Base-by-base conservation (phyloP, 2,329 filamentous ascomycete species). In the Magnaporthiopsis rhizophila region DNA sequence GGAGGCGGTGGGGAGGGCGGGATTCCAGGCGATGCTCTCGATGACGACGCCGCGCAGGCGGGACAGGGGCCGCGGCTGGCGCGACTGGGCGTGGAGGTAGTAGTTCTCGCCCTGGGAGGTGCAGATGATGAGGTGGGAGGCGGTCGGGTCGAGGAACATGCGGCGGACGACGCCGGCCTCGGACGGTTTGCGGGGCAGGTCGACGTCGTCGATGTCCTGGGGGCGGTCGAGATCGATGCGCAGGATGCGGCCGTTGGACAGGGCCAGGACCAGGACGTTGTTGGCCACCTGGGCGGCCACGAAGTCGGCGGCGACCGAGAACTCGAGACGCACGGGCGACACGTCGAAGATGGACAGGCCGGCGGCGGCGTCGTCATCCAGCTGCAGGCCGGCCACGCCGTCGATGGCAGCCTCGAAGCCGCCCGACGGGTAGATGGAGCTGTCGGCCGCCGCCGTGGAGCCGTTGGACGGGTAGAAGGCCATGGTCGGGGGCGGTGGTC, bases 101-200 rank as follows among this genome's bases (percentile, higher is more conserved):
- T 93, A 99, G 78, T 96, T 98, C 76, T 99, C 95, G 74, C 92
- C 92, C 57, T 92, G 85, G 6, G 92, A 89, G 3, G 95, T 99
- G 74, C 90, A 92, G 69, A 99, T 87, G 68, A 99, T 86, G 34
- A 99, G 82, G 78, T 99, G 95, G 7, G 92, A 97, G 34, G 95
- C 95, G 13, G 94, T 97, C 34, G 95, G 94, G 73, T 99, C 95
- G 72, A 99, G 89, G 79, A 99, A 99, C 85, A 99, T 92, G 79
- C 90, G 91, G 70, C 90, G 89, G 72, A 99, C 98, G 63, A 97
- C 85, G 69, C 95, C 95, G 66, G 95, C 86, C 75, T 99, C 94
- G 53, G 91, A 89, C 21, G 91, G 86, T 72, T 94, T 95, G 79
- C 96, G 97, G 53, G 95, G 95, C 9, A 99, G 86, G 75, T 99